Evolutionary conservation across 176 grass and related monocot species (phyloP).

Genomic region (Puya raimondii): DNA sequence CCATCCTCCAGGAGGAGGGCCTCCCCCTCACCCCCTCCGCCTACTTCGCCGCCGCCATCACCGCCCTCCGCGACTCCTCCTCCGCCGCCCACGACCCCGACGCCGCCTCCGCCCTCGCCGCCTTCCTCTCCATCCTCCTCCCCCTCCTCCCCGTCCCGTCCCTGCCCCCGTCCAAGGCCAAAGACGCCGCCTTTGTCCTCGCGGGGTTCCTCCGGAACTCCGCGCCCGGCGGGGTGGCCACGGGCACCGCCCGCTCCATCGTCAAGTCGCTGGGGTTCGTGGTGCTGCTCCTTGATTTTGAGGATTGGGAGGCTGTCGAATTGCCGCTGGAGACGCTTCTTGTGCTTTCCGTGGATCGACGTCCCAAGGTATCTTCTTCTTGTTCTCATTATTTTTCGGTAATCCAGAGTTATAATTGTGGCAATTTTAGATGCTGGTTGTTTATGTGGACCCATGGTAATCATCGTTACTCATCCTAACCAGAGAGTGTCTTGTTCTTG

Average conservation of each 20-base stretch:
- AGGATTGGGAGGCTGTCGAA: slow-evolving; percentile 40
- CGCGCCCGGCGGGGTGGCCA: slow-evolving; percentile 29
- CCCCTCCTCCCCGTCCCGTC: slow-evolving; percentile 39
- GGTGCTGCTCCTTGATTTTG: slow-evolving; percentile 45
- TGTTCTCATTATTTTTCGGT: not conserved
- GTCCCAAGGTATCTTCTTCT: slow-evolving; percentile 59
- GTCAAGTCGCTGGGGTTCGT: slow-evolving; percentile 79
- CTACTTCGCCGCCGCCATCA: slow-evolving; percentile 60
- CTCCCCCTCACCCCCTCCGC: slow-evolving; percentile 37
- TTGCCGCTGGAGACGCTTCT: slow-evolving; percentile 54
- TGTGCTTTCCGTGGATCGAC: slow-evolving; percentile 41
- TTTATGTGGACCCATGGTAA: not conserved
- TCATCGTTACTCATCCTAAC: not conserved
- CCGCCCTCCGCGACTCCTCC: slow-evolving; percentile 38
- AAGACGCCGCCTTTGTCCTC: slow-evolving; percentile 39
- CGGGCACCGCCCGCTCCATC: slow-evolving; percentile 65
- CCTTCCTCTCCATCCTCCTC: slow-evolving; percentile 71
- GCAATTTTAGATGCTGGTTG: no score
- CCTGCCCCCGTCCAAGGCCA: slow-evolving; percentile 29
- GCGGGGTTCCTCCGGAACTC: slow-evolving; percentile 39
- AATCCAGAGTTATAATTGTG: not conserved
- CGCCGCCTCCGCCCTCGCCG: slow-evolving; percentile 49
- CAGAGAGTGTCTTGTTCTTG: not conserved
- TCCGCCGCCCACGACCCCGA: slow-evolving; percentile 36
- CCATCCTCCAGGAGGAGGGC: slow-evolving; percentile 69